Base-by-base conservation (phyloP, 371 early-diverging fungal genomes). In the Rhizopus delemar region DNA sequence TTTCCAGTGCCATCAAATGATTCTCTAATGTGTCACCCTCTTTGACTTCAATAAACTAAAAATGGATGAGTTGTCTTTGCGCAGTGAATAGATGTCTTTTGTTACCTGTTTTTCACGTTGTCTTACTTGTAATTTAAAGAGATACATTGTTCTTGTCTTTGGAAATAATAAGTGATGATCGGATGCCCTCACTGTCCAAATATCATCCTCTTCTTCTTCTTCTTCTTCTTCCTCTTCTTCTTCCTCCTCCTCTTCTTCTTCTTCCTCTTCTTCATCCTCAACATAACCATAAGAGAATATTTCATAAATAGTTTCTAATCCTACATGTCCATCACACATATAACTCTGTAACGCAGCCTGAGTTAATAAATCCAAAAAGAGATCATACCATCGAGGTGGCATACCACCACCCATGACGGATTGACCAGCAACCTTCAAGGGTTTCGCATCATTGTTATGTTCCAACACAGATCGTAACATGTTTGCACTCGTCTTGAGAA, bases 321-420 rank as follows among this genome's bases (percentile, higher is more conserved):
- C 84, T 3, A 74, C 48, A 29, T 71, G 75, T 4, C 73, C 75
- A 55, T 85, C 86, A 50, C 86, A 85, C 38, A 85, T 66, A 58
- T 82, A 85, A 31, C 82, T 72, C 63, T 85, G 82, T 22, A 85
- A 81, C 8, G 80, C 84, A 3, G 86, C 86, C 52, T 85, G 86
- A 7, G 82, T 83, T 62, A 85, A 68, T 43, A 85, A 59, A 56
- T 83, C 83, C 51, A 85, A 49, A 60, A 85, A 82, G 39, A 85
- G 66, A 45, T 78, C 71, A 55, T 83, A 85, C 84, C 86, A 85
- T 3, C 79, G 72, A 35, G 81, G 75, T 12, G 80, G 78, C 70
- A 85, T 82, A 3, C 77, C 80, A 22, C 80, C 80, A 22, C 80
- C 80, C 80, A 80, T 77, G 22, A 80, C 80, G 33, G 69, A 64